Conservation (phyloP, 441 rosid species). For the Populus hybrid region DNA sequence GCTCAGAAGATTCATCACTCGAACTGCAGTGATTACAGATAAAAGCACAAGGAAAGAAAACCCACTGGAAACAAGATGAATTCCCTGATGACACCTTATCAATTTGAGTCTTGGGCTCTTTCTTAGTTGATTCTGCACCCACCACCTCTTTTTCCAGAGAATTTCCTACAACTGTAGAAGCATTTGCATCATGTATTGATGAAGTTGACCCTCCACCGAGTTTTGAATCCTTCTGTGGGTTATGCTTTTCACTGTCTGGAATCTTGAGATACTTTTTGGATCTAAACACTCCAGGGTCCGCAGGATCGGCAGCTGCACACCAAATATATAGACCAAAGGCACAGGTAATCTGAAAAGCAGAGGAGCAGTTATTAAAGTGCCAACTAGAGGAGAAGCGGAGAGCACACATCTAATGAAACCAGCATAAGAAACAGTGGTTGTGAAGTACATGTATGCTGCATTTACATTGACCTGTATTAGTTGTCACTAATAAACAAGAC, state of each 20-base stretch:
- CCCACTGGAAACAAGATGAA: too few species aligned
- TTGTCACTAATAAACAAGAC: too few species aligned
- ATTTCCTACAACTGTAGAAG: too few species aligned
- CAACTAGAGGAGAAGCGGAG: background rate
- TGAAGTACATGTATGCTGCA: background rate
- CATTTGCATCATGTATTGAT: too few species aligned
- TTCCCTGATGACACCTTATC: too few species aligned
- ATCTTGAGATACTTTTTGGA: slow-evolving; percentile 80
- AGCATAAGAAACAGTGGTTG: background rate
- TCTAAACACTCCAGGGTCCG: slow-evolving; percentile 87
- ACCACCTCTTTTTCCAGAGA: too few species aligned
- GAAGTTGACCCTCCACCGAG: too few species aligned
- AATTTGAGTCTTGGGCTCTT: too few species aligned
- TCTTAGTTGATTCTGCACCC: too few species aligned
- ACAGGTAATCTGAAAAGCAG: slow-evolving; percentile 60
- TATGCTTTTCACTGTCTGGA: slow-evolving; percentile 48
- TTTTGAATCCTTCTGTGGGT: slow-evolving; percentile 45
- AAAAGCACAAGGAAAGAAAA: too few species aligned
- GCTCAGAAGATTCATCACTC: too few species aligned
- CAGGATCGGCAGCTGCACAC: slow-evolving; percentile 98
- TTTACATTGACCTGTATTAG: background rate
- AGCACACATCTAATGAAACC: background rate
- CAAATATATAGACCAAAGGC: slow-evolving; percentile 89
- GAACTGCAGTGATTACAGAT: too few species aligned
- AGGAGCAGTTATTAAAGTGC: slow-evolving; percentile 18